phyloP scores from a whole-genome alignment of 1,284 basidiomycete genomes.

The Apiotrichum mycotoxinovorans region DNA sequence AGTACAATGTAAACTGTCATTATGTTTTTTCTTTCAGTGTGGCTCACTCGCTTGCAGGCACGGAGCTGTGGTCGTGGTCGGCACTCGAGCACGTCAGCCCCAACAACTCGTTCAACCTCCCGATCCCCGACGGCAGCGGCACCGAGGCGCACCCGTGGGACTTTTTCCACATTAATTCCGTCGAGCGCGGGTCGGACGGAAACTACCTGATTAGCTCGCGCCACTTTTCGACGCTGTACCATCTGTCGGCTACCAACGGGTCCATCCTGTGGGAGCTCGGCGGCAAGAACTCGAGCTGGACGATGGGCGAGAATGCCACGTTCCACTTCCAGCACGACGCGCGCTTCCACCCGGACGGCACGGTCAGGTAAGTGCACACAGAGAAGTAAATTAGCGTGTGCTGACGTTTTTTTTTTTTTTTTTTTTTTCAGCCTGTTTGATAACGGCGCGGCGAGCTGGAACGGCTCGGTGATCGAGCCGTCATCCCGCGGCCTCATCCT shows the following conservation, averaged over 20 bases:
- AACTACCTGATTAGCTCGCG: constrained; percentile 44
- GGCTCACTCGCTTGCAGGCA: too few relatives aligned
- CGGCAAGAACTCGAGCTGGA: constrained; percentile 35
- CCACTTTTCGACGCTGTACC: constrained; percentile 40
- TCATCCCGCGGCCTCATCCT: constrained; percentile 33
- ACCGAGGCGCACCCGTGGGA: constrained; percentile 22
- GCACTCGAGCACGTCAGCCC: constrained; percentile 35
- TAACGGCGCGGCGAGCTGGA: too few relatives aligned
- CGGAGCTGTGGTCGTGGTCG: constrained; percentile 36
- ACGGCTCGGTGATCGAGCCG: constrained; percentile 21
- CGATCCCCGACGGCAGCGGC: constrained; percentile 23
- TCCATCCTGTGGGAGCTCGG: constrained; percentile 38
- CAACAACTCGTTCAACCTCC: constrained; percentile 22
- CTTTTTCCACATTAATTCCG: constrained; percentile 42
- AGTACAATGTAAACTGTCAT: too few relatives aligned
- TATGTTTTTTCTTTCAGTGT: too few relatives aligned
- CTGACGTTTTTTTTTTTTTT: constrained; percentile 5
- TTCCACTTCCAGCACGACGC: constrained; percentile 40
- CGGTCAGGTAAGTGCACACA: too few relatives aligned
- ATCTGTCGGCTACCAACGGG: constrained; percentile 30
- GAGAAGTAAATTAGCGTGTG: too few relatives aligned
- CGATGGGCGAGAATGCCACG: constrained; percentile 22
- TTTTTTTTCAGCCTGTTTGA: constrained; percentile 41
- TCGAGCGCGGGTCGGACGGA: constrained; percentile 37
- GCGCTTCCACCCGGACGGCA: constrained; percentile 21